These are phyloP conservation scores for Fusarium sp. DNA, from an alignment of 2,329 filamentous ascomycete species.

Conservation along the genomic window DNA sequence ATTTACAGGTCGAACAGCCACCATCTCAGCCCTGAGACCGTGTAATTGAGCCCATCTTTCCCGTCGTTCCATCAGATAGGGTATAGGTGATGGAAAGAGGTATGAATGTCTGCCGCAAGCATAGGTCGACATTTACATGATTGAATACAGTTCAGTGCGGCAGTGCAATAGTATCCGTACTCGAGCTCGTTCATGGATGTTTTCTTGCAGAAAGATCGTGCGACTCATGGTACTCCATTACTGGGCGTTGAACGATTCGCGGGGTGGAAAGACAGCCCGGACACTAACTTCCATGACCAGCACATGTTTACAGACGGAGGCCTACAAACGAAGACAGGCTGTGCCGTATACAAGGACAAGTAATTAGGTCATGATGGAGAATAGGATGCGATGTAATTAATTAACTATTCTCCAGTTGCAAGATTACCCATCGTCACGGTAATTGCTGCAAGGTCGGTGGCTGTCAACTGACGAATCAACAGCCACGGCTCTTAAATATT, in stretches of 20 bases:
- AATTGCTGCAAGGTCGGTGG: slow-evolving; percentile 31
- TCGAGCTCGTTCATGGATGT: slow-evolving; percentile 27
- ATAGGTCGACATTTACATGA: slow-evolving; percentile 12
- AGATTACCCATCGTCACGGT: slow-evolving; percentile 43
- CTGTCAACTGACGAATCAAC: slow-evolving; percentile 34
- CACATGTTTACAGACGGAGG: slow-evolving; percentile 39
- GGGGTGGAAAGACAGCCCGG: slow-evolving; percentile 31
- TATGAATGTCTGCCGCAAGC: slow-evolving; percentile 7
- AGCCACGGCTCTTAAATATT: slow-evolving; percentile 25
- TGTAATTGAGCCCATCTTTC: slow-evolving; percentile 7
- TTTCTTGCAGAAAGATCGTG: slow-evolving; percentile 33
- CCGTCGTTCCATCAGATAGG: slow-evolving; percentile 1
- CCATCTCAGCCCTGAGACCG: slow-evolving; percentile 17
- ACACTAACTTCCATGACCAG: slow-evolving; percentile 22
- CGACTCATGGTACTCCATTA: slow-evolving; percentile 16
- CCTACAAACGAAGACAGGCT: slow-evolving; percentile 30
- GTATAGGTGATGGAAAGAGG: background rate
- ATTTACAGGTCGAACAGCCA: background rate
- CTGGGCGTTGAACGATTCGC: background rate
- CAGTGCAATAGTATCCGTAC: slow-evolving; percentile 26
- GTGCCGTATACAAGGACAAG: slow-evolving; percentile 4
- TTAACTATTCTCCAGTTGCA: slow-evolving; percentile 36
- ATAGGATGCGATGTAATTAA: slow-evolving; percentile 13
- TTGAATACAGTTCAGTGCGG: background rate
- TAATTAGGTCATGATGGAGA: background rate